Conservation (phyloP, 2,329 filamentous ascomycete genomes). For the Metarhizium album region DNA sequence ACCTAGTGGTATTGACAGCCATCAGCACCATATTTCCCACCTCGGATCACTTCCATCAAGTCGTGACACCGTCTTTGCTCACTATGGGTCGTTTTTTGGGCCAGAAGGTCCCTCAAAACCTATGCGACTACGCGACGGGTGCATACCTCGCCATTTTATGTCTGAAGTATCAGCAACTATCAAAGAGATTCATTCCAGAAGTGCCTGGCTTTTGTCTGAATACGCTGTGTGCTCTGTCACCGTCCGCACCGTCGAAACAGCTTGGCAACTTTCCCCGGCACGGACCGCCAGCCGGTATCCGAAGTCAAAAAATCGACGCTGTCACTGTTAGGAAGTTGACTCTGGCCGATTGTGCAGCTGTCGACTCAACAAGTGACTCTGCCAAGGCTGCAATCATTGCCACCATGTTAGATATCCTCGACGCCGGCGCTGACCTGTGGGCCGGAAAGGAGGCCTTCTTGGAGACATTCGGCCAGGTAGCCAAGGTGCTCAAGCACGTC, state of each 20-base stretch:
- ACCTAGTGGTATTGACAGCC: constrained; percentile 74
- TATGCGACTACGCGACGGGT: constrained; percentile 61
- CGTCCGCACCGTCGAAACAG: constrained; percentile 33
- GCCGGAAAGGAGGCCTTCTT: constrained; percentile 59
- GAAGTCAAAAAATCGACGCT: constrained; percentile 34
- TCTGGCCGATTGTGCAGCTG: constrained; percentile 45
- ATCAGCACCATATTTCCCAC: constrained; percentile 82
- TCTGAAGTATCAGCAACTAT: constrained; percentile 70
- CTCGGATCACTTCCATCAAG: constrained; percentile 93
- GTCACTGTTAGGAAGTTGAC: constrained; percentile 39
- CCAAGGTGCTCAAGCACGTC: constrained; percentile 50
- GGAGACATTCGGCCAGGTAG: constrained; percentile 64
- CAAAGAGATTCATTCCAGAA: constrained; percentile 85
- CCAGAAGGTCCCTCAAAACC: constrained; percentile 55
- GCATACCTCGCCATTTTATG: constrained; percentile 69
- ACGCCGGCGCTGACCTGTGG: constrained; percentile 63
- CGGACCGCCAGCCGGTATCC: constrained; percentile 38
- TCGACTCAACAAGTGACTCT: constrained; percentile 9
- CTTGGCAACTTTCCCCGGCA: constrained; percentile 52
- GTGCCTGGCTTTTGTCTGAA: constrained; percentile 72
- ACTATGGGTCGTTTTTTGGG: constrained; percentile 76
- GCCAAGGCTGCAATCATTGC: constrained; percentile 49
- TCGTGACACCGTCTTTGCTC: constrained; percentile 81
- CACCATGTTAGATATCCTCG: constrained; percentile 55
- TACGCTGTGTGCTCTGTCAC: constrained; percentile 58